These are phyloP conservation scores for Aquilaria malaccensis DNA, from an alignment of 345 rosid species.

Conservation along the genomic window DNA sequence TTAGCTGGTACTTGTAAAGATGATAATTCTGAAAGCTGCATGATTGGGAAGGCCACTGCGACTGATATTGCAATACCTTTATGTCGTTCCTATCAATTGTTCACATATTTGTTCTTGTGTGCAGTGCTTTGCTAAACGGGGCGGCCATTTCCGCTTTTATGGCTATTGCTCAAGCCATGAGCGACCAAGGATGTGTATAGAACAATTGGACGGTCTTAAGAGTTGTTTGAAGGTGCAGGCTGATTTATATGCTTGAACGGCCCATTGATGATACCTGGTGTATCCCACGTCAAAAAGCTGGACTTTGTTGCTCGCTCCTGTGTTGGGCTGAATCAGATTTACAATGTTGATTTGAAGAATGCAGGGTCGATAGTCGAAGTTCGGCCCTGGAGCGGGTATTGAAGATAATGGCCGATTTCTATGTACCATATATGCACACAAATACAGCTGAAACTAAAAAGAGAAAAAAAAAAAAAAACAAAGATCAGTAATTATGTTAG, in stretches of 20 bases:
- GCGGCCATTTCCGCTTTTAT: constrained; percentile 87
- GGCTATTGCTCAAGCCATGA: constrained; percentile 95
- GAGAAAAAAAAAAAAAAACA: too few species aligned
- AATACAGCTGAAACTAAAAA: too few species aligned
- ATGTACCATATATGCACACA: too few species aligned
- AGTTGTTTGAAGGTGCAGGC: constrained; percentile 2
- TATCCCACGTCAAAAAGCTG: too few species aligned
- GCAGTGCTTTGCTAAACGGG: constrained; percentile 85
- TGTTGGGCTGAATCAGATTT: too few species aligned
- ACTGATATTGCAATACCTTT: background rate
- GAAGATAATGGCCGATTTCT: too few species aligned
- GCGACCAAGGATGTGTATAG: constrained; percentile 97
- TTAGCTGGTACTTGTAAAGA: background rate
- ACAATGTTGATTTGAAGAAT: too few species aligned
- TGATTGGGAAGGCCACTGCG: too few species aligned
- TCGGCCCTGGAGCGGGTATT: too few species aligned
- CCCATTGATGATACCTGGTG: background rate
- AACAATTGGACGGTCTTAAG: background rate
- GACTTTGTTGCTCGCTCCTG: too few species aligned
- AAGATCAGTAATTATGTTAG: too few species aligned
- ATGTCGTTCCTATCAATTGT: background rate
- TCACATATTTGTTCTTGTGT: constrained; percentile 6
- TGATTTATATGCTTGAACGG: background rate
- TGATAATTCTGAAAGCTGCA: background rate
- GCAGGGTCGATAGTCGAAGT: too few species aligned